Evolutionary conservation across 768 basidiomycete genomes (phyloP).

Genomic region (Macrolepiota albuminosa): DNA sequence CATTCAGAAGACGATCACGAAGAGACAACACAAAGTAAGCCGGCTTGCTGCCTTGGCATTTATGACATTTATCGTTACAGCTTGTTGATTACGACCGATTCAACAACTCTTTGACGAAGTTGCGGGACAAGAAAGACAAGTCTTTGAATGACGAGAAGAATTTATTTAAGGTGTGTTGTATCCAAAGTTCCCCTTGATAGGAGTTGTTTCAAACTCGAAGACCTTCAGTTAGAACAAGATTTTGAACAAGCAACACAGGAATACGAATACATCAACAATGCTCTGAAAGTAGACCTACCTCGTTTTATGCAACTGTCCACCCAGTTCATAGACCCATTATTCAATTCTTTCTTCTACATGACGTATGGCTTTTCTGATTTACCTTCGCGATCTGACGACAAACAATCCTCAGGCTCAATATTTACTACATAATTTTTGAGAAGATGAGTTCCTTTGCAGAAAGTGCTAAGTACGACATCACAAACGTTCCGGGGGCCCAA

Average conservation of each 20-base stretch:
- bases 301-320: slow-evolving; percentile 87
- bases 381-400: not conserved
- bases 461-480: slow-evolving; percentile 68
- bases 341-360: slow-evolving; percentile 99
- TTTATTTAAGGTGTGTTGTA: slow-evolving; percentile 73
- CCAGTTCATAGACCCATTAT: slow-evolving; percentile 93
- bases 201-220: slow-evolving; percentile 11
- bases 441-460: slow-evolving; percentile 87
- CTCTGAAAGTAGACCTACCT: slow-evolving; percentile 88
- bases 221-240: slow-evolving; percentile 83
- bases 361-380: slow-evolving; percentile 57
- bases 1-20: slow-evolving; percentile 91
- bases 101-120: slow-evolving; percentile 93
- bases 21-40: slow-evolving; percentile 91
- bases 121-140: slow-evolving; percentile 99
- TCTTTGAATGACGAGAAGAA: slow-evolving; percentile 95
- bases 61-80: slow-evolving; percentile 27
- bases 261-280: slow-evolving; percentile 88
- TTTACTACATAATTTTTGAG: slow-evolving; percentile 92
- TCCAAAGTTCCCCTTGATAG: not conserved
- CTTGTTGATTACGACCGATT: slow-evolving; percentile 92
- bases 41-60: not conserved
- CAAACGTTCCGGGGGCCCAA: slow-evolving; percentile 59
- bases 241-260: slow-evolving; percentile 90
- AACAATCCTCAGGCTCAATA: slow-evolving; percentile 62